Conservation (phyloP, 2,329 filamentous ascomycete species). For the Sclerotinia spermophila region DNA sequence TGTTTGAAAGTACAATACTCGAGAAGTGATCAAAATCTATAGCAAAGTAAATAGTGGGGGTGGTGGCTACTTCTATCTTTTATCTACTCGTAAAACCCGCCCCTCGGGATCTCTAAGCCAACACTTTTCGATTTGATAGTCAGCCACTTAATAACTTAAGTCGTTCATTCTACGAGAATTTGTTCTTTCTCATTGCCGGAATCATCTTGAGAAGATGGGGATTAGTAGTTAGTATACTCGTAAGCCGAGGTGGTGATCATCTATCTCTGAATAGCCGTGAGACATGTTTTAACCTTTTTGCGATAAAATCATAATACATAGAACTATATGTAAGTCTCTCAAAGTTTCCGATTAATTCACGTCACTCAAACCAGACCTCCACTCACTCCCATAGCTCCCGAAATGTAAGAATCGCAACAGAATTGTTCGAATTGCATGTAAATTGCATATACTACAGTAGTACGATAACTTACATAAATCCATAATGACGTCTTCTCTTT, state of each 20-base stretch:
- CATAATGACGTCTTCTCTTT: not conserved
- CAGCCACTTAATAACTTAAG: not conserved
- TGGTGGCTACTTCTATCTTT: not conserved
- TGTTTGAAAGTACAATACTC: no score
- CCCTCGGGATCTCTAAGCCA: constrained; percentile 12
- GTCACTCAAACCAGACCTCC: not conserved
- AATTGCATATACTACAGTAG: no score
- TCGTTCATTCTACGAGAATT: not conserved
- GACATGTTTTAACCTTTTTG: not conserved
- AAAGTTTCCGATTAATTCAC: not conserved
- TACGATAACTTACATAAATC: not conserved
- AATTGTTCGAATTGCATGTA: not conserved
- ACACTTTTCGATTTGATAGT: not conserved
- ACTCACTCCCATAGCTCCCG: not conserved
- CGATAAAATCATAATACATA: not conserved
- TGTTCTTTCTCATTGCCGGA: not conserved
- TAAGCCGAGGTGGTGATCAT: not conserved
- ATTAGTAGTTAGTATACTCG: constrained; percentile 3
- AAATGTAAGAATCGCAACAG: not conserved
- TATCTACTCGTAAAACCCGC: constrained; percentile 5
- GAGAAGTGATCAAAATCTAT: not conserved
- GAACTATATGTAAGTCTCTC: no score
- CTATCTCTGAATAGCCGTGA: not conserved
- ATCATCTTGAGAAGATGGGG: not conserved
- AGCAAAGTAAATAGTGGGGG: constrained; percentile 10